Evolutionary conservation across 345 rosid species (phyloP).

Genomic region (Lepidium didymum): DNA sequence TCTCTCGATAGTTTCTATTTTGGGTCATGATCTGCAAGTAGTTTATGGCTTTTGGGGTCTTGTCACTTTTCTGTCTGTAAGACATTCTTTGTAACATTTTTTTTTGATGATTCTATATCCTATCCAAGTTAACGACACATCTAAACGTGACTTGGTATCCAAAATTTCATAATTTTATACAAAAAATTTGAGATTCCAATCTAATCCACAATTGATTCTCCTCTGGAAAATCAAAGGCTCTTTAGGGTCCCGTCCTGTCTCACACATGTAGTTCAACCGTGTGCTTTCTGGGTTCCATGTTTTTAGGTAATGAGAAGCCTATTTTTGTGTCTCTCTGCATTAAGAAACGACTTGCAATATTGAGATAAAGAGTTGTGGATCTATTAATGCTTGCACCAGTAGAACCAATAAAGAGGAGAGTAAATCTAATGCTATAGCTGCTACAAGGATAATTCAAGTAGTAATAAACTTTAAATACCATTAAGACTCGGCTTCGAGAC

Average conservation of each 20-base stretch:
- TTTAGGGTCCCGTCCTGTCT: constrained; percentile 11
- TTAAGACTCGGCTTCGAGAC: constrained; percentile 92
- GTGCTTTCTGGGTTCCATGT: constrained; percentile 20
- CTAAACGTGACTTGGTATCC: constrained; percentile 1
- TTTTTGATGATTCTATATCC: constrained; percentile 2
- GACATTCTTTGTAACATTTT: neutral
- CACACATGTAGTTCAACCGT: constrained; percentile 9
- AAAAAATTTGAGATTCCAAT: neutral
- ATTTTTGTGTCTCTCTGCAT: constrained; percentile 15
- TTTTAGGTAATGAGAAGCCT: neutral
- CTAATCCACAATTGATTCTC: constrained; percentile 10
- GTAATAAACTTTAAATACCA: constrained; percentile 59
- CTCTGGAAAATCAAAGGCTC: constrained; percentile 4
- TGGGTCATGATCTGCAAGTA: neutral
- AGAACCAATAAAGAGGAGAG: neutral
- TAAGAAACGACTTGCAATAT: constrained; percentile 19
- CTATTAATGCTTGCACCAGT: neutral
- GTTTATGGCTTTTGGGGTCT: neutral
- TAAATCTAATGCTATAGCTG: neutral
- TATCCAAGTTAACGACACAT: constrained; percentile 7
- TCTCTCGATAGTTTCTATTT: neutral
- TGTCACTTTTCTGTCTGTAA: neutral
- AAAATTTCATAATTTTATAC: constrained; percentile 6
- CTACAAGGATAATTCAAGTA: constrained; percentile 28
- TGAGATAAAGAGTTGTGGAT: constrained; percentile 14